Conservation (phyloP, 2,329 filamentous ascomycete species). For the Cryphonectria parasitica region DNA sequence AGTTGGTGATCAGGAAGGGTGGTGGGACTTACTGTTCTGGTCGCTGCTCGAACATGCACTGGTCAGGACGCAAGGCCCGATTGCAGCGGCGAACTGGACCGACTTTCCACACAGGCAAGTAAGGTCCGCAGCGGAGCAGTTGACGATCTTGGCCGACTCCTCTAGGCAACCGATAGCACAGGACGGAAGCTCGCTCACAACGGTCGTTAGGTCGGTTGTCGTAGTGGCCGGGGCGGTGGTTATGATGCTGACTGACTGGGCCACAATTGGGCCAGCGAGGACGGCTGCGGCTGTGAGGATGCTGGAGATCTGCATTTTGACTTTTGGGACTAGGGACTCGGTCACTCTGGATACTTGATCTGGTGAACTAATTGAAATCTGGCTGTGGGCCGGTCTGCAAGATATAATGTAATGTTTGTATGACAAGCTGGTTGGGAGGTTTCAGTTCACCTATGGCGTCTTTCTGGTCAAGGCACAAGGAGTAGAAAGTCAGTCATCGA, state of each 20-base stretch:
- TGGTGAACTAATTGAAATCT: background rate
- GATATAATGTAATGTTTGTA: background rate
- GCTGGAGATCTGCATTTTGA: constrained; percentile 22
- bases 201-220: constrained; percentile 28
- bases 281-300: constrained; percentile 15
- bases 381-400: background rate
- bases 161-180: constrained; percentile 35
- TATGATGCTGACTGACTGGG: constrained; percentile 22
- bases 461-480: background rate
- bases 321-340: background rate
- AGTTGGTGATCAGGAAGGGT: background rate
- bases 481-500: background rate
- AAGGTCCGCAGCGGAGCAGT: constrained; percentile 33
- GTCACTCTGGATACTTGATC: background rate
- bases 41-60: constrained; percentile 21
- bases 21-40: constrained; percentile 21
- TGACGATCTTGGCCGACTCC: constrained; percentile 27
- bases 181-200: constrained; percentile 34
- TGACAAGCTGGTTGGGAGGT: background rate
- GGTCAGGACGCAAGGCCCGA: constrained; percentile 31
- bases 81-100: constrained; percentile 24
- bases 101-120: constrained; percentile 34
- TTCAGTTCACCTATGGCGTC: background rate
- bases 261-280: constrained; percentile 15
- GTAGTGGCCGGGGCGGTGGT: constrained; percentile 16